These are phyloP conservation scores for Fusarium sp. DNA, from an alignment of 2,329 filamentous ascomycete species.

Conservation along the genomic window DNA sequence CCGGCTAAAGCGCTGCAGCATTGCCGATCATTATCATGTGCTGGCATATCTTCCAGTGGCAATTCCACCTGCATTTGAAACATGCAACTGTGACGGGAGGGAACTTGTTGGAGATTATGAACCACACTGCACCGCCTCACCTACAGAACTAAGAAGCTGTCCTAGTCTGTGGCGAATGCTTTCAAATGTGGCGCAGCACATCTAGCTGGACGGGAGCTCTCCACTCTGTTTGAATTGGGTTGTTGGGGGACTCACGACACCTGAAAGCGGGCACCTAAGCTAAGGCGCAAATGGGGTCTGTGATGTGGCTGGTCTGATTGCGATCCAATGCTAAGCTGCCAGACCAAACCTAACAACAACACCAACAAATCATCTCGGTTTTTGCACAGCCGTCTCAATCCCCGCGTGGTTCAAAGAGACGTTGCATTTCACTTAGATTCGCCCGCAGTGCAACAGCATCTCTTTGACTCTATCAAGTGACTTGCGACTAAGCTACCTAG, in stretches of 20 bases:
- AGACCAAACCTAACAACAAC: constrained; percentile 42
- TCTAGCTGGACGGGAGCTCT: too few species aligned
- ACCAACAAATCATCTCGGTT: constrained; percentile 35
- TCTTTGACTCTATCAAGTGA: constrained; percentile 22
- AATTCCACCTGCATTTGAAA: constrained; percentile 33
- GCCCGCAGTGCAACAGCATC: constrained; percentile 3
- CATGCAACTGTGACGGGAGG: constrained; percentile 21
- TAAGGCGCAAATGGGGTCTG: constrained; percentile 43
- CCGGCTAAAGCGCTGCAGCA: constrained; percentile 26
- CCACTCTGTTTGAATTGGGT: constrained; percentile 13
- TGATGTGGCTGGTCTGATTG: constrained; percentile 41
- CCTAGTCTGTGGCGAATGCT: constrained; percentile 16
- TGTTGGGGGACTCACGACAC: constrained; percentile 23
- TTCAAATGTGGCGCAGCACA: constrained; percentile 24
- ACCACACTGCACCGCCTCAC: constrained; percentile 39
- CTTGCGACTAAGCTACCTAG: constrained; percentile 19
- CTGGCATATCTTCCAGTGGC: constrained; percentile 30
- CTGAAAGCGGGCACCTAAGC: constrained; percentile 22
- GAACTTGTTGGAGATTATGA: constrained; percentile 20
- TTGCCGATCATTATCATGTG: constrained; percentile 32
- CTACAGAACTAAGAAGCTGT: not conserved
- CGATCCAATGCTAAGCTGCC: constrained; percentile 31
- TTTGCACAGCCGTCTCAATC: constrained; percentile 30
- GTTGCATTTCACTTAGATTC: constrained; percentile 10
- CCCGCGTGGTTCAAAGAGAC: constrained; percentile 33